A percentile compares a stretch with the other conserved stretches of the same genome.
These are phyloP conservation scores for Pittosporum tobira DNA, from an alignment of 129 eudicot genomes.

Conservation along the genomic window DNA sequence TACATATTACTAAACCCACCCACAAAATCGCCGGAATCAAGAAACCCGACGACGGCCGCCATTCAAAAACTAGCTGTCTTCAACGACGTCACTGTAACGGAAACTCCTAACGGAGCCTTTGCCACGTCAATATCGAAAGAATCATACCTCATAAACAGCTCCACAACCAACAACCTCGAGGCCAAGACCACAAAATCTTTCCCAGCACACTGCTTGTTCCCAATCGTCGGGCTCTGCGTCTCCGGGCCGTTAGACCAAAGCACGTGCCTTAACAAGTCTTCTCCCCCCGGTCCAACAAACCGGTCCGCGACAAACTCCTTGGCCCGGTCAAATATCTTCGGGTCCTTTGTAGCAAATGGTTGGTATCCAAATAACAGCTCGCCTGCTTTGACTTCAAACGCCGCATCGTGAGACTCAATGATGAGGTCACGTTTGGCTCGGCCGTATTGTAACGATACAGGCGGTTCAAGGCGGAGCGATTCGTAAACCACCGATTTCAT, in stretches of 20 bases:
- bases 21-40: conserved; percentile 1
- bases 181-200: conserved; percentile 82
- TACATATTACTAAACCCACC: conserved; percentile 13
- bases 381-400: conserved; percentile 70
- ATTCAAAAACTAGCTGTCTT: conserved; percentile 50
- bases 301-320: conserved; percentile 84
- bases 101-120: conserved; percentile 50
- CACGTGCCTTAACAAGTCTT: conserved; percentile 60
- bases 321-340: conserved; percentile 57
- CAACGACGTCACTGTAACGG: conserved; percentile 60
- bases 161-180: conserved; percentile 62
- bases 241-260: conserved; percentile 91
- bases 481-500: conserved; percentile 87
- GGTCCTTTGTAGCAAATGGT: conserved; percentile 86
- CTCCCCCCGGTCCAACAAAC: conserved; percentile 68
- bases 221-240: conserved; percentile 41
- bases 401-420: conserved; percentile 75
- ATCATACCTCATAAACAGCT: conserved; percentile 70
- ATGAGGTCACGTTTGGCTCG: conserved; percentile 52
- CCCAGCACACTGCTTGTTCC: conserved; percentile 87
- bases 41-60: background rate
- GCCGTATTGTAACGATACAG: conserved; percentile 68
- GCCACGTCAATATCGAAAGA: conserved; percentile 77
- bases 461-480: conserved; percentile 70
- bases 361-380: conserved; percentile 79